Conservation (phyloP, 2,329 filamentous ascomycete genomes). For the Neospermospora avenae region DNA sequence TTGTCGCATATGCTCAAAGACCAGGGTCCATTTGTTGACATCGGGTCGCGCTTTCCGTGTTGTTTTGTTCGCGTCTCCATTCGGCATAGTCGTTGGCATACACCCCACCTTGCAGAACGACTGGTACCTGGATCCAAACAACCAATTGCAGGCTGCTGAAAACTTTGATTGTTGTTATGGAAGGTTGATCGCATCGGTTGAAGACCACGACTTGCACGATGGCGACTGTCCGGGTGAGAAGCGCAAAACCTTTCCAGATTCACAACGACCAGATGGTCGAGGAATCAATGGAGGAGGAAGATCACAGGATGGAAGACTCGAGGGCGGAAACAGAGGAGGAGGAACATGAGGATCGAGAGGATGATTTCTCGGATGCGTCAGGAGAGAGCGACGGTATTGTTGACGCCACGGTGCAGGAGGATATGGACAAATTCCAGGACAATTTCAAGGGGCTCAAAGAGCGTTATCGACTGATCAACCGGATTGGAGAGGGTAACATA, state of each 20-base stretch:
- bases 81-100: conserved; percentile 16
- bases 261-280: conserved; percentile 39
- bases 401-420: conserved; percentile 69
- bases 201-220: conserved; percentile 22
- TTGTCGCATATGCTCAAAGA: conserved; percentile 23
- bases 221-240: conserved; percentile 32
- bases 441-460: conserved; percentile 81
- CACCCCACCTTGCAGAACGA: conserved; percentile 4
- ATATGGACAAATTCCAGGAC: conserved; percentile 81
- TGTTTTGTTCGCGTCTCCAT: conserved; percentile 23
- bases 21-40: conserved; percentile 18
- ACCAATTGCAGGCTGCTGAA: conserved; percentile 21
- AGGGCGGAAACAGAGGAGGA: conserved; percentile 37
- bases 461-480: conserved; percentile 87
- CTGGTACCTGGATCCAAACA: conserved; percentile 22
- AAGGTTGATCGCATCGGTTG: conserved; percentile 6
- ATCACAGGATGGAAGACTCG: conserved; percentile 39
- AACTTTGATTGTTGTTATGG: conserved; percentile 4
- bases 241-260: conserved; percentile 37
- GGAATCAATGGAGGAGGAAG: conserved; percentile 36
- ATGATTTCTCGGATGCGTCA: conserved; percentile 42
- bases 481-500: conserved; percentile 83
- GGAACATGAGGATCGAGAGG: conserved; percentile 29
- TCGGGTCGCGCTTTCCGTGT: conserved; percentile 10
- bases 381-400: conserved; percentile 59